Conservation (phyloP, 805 yeast genomes). For the Myxozyma melibiosi region DNA sequence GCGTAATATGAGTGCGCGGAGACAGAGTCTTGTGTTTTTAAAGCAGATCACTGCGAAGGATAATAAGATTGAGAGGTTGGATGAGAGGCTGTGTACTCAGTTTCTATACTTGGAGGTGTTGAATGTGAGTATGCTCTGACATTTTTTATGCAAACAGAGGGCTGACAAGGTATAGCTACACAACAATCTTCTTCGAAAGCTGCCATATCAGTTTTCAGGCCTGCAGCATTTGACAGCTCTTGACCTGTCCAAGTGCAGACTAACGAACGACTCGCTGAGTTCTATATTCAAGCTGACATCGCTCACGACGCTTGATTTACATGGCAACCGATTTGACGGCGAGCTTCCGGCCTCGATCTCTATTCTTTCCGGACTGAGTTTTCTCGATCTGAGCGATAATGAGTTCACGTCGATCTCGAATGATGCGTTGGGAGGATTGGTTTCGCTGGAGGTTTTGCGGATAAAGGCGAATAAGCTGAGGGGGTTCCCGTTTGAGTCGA, state of each 20-base stretch:
- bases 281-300: constrained; percentile 11
- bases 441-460: constrained; percentile 6
- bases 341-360: constrained; percentile 20
- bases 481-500: constrained; percentile 21
- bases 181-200: constrained; percentile 15
- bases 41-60: constrained; percentile 8
- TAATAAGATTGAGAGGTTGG: constrained; percentile 19
- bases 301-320: constrained; percentile 22
- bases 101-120: constrained; percentile 10
- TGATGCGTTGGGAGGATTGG: constrained; percentile 10
- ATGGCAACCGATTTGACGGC: constrained; percentile 22
- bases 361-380: constrained; percentile 8
- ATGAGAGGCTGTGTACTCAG: constrained; percentile 5
- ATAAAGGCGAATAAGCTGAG: constrained; percentile 18
- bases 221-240: constrained; percentile 10
- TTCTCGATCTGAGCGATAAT: constrained; percentile 18
- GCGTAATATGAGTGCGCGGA: neutral
- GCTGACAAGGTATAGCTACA: constrained; percentile 17
- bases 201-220: constrained; percentile 14
- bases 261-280: constrained; percentile 11
- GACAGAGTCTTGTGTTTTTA: neutral
- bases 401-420: constrained; percentile 15
- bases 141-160: neutral
- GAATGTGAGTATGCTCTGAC: constrained; percentile 13
- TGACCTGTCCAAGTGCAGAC: constrained; percentile 17